Evolutionary conservation across 768 basidiomycete species (phyloP).

Genomic region (Termitomyces sp.): DNA sequence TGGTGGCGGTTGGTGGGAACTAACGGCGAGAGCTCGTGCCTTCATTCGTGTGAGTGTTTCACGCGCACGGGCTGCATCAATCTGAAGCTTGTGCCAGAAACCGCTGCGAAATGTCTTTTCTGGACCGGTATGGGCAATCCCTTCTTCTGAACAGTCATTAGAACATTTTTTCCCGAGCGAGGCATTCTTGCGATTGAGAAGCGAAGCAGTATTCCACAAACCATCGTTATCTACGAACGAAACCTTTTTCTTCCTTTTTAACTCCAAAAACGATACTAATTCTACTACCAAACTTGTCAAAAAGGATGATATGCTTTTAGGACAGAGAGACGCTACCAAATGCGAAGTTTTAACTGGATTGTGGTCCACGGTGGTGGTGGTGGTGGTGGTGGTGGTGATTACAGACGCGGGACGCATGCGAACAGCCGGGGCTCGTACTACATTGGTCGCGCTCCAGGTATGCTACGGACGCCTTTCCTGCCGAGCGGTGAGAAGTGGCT

Average conservation of each 20-base stretch:
- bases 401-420: too few relatives aligned
- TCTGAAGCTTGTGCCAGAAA: conserved; percentile 51
- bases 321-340: neutral
- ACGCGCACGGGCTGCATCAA: conserved; percentile 69
- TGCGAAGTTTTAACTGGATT: neutral
- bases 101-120: conserved; percentile 58
- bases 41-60: too few relatives aligned
- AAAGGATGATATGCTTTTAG: neutral
- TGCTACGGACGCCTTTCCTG: too few relatives aligned
- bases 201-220: neutral
- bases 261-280: too few relatives aligned
- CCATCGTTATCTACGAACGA: too few relatives aligned
- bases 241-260: neutral
- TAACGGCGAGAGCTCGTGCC: too few relatives aligned
- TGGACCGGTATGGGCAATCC: conserved; percentile 74
- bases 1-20: too few relatives aligned
- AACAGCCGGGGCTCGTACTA: too few relatives aligned
- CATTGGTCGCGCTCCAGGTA: too few relatives aligned
- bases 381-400: neutral
- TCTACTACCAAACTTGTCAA: too few relatives aligned
- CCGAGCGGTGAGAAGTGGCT: too few relatives aligned
- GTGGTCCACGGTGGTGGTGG: neutral
- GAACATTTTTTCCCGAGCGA: conserved; percentile 70
- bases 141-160: conserved; percentile 60
- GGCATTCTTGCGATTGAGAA: conserved; percentile 56